Base-by-base conservation (phyloP, 1,284 basidiomycete species). In the Ganoderma multipileum region DNA sequence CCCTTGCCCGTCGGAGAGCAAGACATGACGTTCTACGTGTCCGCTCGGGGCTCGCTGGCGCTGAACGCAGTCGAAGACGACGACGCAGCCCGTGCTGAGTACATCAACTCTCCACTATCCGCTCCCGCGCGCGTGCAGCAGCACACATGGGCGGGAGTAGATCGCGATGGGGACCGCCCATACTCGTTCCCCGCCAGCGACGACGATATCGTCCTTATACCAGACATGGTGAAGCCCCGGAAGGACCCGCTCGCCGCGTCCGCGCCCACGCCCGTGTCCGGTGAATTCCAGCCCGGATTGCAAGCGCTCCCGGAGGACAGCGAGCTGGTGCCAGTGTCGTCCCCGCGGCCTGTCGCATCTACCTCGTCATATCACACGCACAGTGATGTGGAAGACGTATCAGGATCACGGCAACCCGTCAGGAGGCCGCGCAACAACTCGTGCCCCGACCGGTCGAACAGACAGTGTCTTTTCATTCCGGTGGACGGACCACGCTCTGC, bases 221-320 rank as follows among this genome's bases (percentile, higher is more conserved):
- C 69, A 9, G 69, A 72, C 18, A 63, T 47, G 55, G 67, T 63
- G 47, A 69, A 72, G 63, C 50, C 63, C 42, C 68, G 73, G 68
- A 57, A 69, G n/a, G 72, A 75, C 5, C 33, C 64, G 20, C 50
- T 58, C n/a, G 44, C 55, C 18, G 76, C 59, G 7, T 44, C 55
- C 18, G 76, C 59, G 7, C 62, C 64, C n/a, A 18, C n/a, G 20
- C 44, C n/a, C n/a, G 44, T n/a, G 44, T 18, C n/a, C 28, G 76
- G 61, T 74, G 80, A 68, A 76, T 71, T 70, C 63, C 68, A 69
- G 39, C 63, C 67, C 72, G 42, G 80, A 11, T 76, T 88, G 59
- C 83, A 85, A 66, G 80, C 83, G 14, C 81, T 89, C 9, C 86
- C 87, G 1, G 87, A 90, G 71, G 87, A 83, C 68, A 72, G 78